Percentiles rank a stretch among this genome's conserved stretches.
phyloP scores from a whole-genome alignment of 352 stramenopile species.

The Globisporangium cederbergense region DNA sequence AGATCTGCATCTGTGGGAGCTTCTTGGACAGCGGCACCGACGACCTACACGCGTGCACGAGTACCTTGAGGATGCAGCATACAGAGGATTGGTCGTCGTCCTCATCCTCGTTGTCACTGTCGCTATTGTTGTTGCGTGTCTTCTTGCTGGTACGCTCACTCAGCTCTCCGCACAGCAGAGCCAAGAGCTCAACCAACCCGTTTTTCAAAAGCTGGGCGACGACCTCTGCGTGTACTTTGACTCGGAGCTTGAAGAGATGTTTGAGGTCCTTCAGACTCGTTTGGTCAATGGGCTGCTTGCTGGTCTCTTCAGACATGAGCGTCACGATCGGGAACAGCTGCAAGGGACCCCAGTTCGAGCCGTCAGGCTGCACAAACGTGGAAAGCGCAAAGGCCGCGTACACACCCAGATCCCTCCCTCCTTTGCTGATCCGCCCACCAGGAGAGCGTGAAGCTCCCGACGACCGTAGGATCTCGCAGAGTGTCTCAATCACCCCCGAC shows the following conservation, averaged over 20 bases:
- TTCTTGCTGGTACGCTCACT: conserved; percentile 21
- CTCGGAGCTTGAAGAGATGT: conserved; percentile 32
- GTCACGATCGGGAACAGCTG: conserved; percentile 59
- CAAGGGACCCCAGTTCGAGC: conserved; percentile 44
- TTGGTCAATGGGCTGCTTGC: conserved; percentile 10
- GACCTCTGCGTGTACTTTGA: conserved; percentile 75
- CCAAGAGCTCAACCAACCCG: conserved; percentile 45
- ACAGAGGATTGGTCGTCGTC: conserved; percentile 66
- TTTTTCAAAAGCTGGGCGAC: conserved; percentile 45
- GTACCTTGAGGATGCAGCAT: conserved; percentile 72
- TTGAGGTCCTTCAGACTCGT: conserved; percentile 16
- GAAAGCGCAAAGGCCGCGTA: conserved; percentile 68
- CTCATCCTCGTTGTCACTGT: conserved; percentile 31
- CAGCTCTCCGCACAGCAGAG: conserved; percentile 49
- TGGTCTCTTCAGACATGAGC: conserved; percentile 23
- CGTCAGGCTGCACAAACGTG: conserved; percentile 68
- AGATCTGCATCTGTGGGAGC: conserved; percentile 25
- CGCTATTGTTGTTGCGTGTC: conserved; percentile 17
- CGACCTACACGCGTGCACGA: conserved; percentile 58
- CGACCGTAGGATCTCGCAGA: conserved; percentile 52
- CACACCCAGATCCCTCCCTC: conserved; percentile 38
- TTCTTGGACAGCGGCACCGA: conserved; percentile 68
- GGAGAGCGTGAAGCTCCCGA: conserved; percentile 46
- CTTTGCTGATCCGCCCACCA: conserved; percentile 42
- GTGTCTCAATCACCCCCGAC: conserved; percentile 56